A percentile compares a stretch with the other conserved stretches of the same genome.
Evolutionary conservation across 176 grass and related monocot genomes (phyloP).

Genomic region (Zoysia japonica): DNA sequence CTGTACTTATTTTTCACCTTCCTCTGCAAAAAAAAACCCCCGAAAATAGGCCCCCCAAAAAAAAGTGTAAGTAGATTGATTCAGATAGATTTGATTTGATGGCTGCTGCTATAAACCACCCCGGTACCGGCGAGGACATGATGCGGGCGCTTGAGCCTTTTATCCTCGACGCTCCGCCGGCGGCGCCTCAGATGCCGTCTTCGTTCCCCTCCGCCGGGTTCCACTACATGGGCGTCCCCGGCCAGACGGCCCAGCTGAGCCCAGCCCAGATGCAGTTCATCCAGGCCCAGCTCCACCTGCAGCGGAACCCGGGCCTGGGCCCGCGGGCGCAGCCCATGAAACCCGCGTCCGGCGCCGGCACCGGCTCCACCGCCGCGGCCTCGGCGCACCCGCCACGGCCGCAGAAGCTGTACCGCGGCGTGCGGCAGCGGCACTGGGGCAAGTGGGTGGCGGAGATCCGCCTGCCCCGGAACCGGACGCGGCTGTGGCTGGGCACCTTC

Average conservation of each 20-base stretch:
- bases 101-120: constrained; percentile 46
- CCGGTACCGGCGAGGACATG: background rate
- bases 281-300: constrained; percentile 35
- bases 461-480: constrained; percentile 62
- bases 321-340: constrained; percentile 46
- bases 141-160: constrained; percentile 33
- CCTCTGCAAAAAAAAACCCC: background rate
- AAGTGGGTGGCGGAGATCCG: constrained; percentile 94
- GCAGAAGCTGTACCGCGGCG: constrained; percentile 76
- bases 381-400: background rate
- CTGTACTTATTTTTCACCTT: background rate
- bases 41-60: background rate
- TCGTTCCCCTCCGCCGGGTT: background rate
- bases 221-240: no score
- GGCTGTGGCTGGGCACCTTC: constrained; percentile 93
- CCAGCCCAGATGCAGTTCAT: constrained; percentile 39
- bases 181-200: no score
- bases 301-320: constrained; percentile 22
- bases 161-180: constrained; percentile 11
- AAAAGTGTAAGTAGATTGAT: background rate
- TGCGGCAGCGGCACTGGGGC: constrained; percentile 85
- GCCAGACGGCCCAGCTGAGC: constrained; percentile 5
- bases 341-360: background rate
- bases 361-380: background rate
- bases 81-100: constrained; percentile 20